Evolutionary conservation across 495 filamentous ascomycete species (phyloP).

Genomic region (Xylaria curta): DNA sequence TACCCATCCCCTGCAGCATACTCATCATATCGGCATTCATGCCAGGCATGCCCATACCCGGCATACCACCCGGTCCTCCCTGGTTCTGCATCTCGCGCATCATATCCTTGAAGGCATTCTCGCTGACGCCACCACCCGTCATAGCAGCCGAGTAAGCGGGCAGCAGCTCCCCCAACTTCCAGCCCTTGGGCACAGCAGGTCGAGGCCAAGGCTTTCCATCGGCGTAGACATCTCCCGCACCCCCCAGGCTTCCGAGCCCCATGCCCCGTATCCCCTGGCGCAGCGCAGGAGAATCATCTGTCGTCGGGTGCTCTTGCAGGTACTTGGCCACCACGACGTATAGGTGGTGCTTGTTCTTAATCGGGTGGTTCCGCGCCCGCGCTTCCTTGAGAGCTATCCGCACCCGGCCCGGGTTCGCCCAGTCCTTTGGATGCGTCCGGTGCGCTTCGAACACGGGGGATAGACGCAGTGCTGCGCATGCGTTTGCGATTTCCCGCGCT

Average conservation of each 20-base stretch:
- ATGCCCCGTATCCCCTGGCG: slow-evolving; percentile 54
- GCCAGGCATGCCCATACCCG: slow-evolving; percentile 51
- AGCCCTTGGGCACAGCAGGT: slow-evolving; percentile 83
- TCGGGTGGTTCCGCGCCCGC: slow-evolving; percentile 24
- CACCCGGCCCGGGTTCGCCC: slow-evolving; percentile 94
- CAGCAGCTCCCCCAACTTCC: slow-evolving; percentile 85
- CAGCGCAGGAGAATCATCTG: slow-evolving; percentile 69
- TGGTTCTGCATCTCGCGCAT: slow-evolving; percentile 89
- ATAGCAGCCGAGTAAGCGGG: slow-evolving; percentile 88
- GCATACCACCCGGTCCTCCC: slow-evolving; percentile 51
- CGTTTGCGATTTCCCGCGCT: slow-evolving; percentile 87
- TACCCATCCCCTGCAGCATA: slow-evolving; percentile 46
- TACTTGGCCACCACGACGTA: slow-evolving; percentile 77
- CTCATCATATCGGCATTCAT: slow-evolving; percentile 52
- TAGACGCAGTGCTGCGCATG: slow-evolving; percentile 74
- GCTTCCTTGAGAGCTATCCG: slow-evolving; percentile 73
- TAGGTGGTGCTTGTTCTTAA: slow-evolving; percentile 92
- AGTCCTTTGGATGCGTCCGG: slow-evolving; percentile 94
- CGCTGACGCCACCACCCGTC: slow-evolving; percentile 91
- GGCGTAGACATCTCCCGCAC: slow-evolving; percentile 59
- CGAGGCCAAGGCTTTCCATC: slow-evolving; percentile 59
- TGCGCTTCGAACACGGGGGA: slow-evolving; percentile 85
- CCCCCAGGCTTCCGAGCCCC: slow-evolving; percentile 63
- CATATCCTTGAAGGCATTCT: slow-evolving; percentile 96
- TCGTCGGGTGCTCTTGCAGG: slow-evolving; percentile 74